Evolutionary conservation across 768 basidiomycete genomes (phyloP).

Genomic region (Amanita pallidorosea): DNA sequence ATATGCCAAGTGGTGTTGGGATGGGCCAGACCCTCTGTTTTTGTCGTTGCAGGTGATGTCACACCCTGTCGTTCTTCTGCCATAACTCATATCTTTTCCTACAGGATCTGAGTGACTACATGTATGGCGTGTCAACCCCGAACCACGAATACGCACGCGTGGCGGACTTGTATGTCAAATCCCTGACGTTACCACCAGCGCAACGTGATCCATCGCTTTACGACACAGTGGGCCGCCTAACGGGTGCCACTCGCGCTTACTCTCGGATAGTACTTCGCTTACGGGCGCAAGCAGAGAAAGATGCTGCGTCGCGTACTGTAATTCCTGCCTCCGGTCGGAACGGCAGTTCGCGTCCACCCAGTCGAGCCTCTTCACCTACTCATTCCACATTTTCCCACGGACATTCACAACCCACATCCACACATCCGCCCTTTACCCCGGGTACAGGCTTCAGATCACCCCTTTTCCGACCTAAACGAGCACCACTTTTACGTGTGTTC

Average conservation of each 20-base stretch:
- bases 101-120: conserved; percentile 75
- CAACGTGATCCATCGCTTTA: conserved; percentile 28
- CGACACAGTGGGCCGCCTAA: conserved; percentile 38
- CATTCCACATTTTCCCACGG: conserved; percentile 39
- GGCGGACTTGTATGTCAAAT: conserved; percentile 47
- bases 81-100: conserved; percentile 6
- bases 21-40: conserved; percentile 48
- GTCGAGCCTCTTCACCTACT: conserved; percentile 60
- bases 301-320: conserved; percentile 16
- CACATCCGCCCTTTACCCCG: conserved; percentile 7
- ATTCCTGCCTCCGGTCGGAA: conserved; percentile 12
- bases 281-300: conserved; percentile 68
- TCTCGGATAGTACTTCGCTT: conserved; percentile 72
- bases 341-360: conserved; percentile 33
- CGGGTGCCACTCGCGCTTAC: conserved; percentile 62
- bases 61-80: neutral
- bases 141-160: conserved; percentile 59
- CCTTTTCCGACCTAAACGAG: conserved; percentile 58
- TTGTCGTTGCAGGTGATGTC: conserved; percentile 50
- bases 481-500: conserved; percentile 71
- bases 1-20: conserved; percentile 57
- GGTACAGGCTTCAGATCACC: conserved; percentile 51
- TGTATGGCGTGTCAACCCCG: conserved; percentile 71
- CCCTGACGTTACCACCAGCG: conserved; percentile 28
- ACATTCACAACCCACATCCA: conserved; percentile 22